Base-by-base conservation (phyloP, 176 grass and related monocot genomes). In the Saccharum spontaneum region DNA sequence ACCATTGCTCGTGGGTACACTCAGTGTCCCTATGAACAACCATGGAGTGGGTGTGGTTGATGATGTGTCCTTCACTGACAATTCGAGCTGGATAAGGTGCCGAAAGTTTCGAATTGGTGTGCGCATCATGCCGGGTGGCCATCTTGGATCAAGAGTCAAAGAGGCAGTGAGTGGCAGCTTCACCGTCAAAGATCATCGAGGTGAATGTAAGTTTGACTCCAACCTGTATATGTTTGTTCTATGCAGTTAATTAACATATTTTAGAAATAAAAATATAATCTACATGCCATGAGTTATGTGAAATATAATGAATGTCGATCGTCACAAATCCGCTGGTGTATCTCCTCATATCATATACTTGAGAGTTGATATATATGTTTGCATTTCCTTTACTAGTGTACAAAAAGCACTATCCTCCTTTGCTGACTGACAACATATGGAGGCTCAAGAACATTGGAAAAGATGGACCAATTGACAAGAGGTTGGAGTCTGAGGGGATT, bases 151-250 rank as follows among this genome's bases (percentile, higher is more conserved):
- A 10, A 54, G 43, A 71, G 92, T 97, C 26, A 87, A 60, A 77
- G 94, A 94, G 77, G 89, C 80, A 8, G 85, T 97, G 15, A 94
- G 90, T 13, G 83, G 90, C 4, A 76, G 83, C 80, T 97, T 97
- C 72, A 79, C 33, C 0, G 94, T 97, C n/a, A 90, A 88, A 89
- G 94, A 97, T 87, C 92, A 97, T n/a, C 79, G 94, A 34, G 88
- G 92, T 12, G 83, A 94, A 90, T 73, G 94, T 94, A 69, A 92
- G 83, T 87, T 62, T 72, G 7, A 14, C 9, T 31, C 39, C 50
- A 38, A 8, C 65, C 6, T 24, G 14, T 16, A 64, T 55, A 61
- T 36, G 31, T 39, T 23, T 36, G 31, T 39, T 23, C 15, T 10
- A 20, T 45, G 15, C 13, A 8, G 13, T n/a, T 69, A 71, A 17